Evolutionary conservation across 1,284 basidiomycete genomes (phyloP).

Genomic region (Puccinia hordei): DNA sequence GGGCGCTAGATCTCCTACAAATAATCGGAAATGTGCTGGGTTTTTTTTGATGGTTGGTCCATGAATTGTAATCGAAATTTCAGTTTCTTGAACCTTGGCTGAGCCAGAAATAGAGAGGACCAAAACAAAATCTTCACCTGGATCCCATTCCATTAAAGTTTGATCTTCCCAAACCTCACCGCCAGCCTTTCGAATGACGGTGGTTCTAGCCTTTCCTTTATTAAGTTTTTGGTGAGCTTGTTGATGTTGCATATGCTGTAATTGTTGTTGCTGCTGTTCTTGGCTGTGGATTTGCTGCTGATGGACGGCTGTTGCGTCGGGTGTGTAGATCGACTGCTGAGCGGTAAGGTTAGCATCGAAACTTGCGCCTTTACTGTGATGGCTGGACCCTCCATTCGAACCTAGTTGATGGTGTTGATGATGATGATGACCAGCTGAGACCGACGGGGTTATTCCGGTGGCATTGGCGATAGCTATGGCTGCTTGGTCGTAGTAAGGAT

Average conservation of each 20-base stretch:
- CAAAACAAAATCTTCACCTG: constrained; percentile 64
- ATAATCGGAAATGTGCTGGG: constrained; percentile 96
- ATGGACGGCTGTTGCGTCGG: constrained; percentile 52
- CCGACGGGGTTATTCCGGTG: constrained; percentile 29
- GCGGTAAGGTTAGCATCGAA: constrained; percentile 53
- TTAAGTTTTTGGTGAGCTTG: not conserved
- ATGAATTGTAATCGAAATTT: too few species aligned
- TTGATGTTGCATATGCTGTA: constrained; percentile 1
- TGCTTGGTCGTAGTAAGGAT: constrained; percentile 44
- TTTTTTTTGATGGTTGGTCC: constrained; percentile 24
- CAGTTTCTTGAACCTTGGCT: not conserved
- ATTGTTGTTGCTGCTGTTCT: constrained; percentile 17
- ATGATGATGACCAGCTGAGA: constrained; percentile 5
- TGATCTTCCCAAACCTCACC: constrained; percentile 98
- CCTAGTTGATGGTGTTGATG: constrained; percentile 4
- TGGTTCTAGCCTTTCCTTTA: constrained; percentile 59
- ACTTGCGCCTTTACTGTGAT: constrained; percentile 20
- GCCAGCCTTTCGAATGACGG: constrained; percentile 88
- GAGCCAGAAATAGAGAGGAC: too few species aligned
- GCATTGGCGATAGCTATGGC: constrained; percentile 36
- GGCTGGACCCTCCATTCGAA: constrained; percentile 23
- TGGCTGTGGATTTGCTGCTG: not conserved
- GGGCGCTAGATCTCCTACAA: constrained; percentile 96
- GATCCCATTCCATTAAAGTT: constrained; percentile 95
- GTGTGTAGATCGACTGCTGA: constrained; percentile 55